Evolutionary conservation across 78 protist genomes (phyloP).

Genomic region (Dictyostelium discoideum): DNA sequence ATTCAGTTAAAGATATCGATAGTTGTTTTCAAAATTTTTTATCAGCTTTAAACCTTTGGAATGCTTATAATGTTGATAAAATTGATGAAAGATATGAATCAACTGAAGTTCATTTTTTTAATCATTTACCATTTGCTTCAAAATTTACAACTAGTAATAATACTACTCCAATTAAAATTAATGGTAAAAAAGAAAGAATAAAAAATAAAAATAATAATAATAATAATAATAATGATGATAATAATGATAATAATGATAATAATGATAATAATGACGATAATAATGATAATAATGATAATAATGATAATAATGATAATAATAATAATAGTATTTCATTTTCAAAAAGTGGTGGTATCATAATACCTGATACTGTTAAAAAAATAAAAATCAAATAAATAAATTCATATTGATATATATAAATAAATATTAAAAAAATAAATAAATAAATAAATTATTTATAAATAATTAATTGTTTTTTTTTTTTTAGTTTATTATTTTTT

Average conservation of each 20-base stretch:
- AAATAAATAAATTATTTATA: not conserved
- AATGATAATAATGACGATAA: not conserved
- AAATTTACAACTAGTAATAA: too few relatives aligned
- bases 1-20: constrained; percentile 20
- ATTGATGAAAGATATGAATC: too few relatives aligned
- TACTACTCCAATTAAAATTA: too few relatives aligned
- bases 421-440: not conserved
- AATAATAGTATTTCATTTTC: not conserved
- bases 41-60: constrained; percentile 14
- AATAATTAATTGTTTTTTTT: not conserved
- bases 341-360: not conserved
- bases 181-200: too few relatives aligned
- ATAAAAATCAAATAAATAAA: not conserved
- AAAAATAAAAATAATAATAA: too few relatives aligned
- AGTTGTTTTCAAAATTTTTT: constrained; percentile 6
- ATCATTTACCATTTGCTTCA: not conserved
- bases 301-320: not conserved
- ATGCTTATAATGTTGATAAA: not conserved
- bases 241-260: not conserved
- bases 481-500: too few relatives aligned
- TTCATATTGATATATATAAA: not conserved
- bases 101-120: not conserved
- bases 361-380: not conserved
- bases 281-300: not conserved
- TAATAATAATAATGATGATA: too few relatives aligned